phyloP scores from a whole-genome alignment of 2,329 filamentous ascomycete genomes.

The Aspergillus ochraceoroseus region DNA sequence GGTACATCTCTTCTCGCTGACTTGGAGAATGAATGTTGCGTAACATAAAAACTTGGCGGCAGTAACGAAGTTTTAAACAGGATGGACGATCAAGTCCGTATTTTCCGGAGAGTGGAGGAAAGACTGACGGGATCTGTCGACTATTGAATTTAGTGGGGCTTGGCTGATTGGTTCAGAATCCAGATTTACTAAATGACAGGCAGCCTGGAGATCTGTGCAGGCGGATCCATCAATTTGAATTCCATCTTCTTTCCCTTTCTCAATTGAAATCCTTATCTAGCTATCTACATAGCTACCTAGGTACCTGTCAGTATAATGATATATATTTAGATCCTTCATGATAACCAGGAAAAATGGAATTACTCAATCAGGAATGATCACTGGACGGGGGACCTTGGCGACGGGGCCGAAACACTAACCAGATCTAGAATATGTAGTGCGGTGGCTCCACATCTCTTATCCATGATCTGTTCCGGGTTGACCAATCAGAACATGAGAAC shows the following conservation, averaged over 20 bases:
- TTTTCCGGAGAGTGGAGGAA: background rate
- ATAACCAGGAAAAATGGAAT: too few relatives aligned
- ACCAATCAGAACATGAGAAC: background rate
- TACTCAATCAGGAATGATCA: slow-evolving; percentile 2
- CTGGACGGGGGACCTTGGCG: slow-evolving; percentile 11
- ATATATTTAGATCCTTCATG: too few relatives aligned
- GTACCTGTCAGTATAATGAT: too few relatives aligned
- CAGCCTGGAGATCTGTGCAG: too few relatives aligned
- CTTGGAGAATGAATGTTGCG: slow-evolving; percentile 20
- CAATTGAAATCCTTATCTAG: too few relatives aligned
- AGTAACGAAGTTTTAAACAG: slow-evolving; percentile 14
- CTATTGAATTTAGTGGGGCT: slow-evolving; percentile 38
- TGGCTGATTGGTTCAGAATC: slow-evolving; percentile 27
- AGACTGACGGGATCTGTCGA: slow-evolving; percentile 39
- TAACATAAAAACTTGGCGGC: slow-evolving; percentile 22
- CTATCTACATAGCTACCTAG: too few relatives aligned
- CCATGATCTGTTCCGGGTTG: background rate
- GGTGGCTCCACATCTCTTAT: slow-evolving; percentile 2
- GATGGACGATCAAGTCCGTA: slow-evolving; percentile 9
- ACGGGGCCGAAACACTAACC: slow-evolving; percentile 17
- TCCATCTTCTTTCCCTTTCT: too few relatives aligned
- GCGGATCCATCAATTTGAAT: slow-evolving; percentile 6
- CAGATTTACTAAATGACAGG: too few relatives aligned
- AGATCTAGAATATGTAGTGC: slow-evolving; percentile 19
- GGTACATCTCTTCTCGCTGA: slow-evolving; percentile 13